Percentiles rank a stretch among this genome's conserved stretches.
phyloP scores from a whole-genome alignment of 495 filamentous ascomycete genomes.

The Aspergillus nanangensis region DNA sequence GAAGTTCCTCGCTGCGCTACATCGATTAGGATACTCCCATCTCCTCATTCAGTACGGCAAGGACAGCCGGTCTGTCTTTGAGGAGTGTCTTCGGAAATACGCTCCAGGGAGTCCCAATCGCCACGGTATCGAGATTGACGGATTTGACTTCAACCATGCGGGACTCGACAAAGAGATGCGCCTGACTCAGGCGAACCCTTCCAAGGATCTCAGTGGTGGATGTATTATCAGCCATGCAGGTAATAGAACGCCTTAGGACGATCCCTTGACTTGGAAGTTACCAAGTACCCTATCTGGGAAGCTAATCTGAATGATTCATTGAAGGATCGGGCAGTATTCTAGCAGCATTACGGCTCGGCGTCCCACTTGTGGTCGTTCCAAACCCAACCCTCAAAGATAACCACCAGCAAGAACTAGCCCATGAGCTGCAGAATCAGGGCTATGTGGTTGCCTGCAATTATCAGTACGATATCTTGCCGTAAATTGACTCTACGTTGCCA shows the following conservation, averaged over 20 bases:
- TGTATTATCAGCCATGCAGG: constrained; percentile 90
- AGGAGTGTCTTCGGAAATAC: constrained; percentile 24
- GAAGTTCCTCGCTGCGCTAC: constrained; percentile 55
- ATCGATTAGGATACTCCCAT: constrained; percentile 52
- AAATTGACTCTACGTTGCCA: background rate
- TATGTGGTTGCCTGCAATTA: constrained; percentile 60
- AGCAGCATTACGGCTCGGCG: constrained; percentile 62
- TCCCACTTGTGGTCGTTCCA: constrained; percentile 79
- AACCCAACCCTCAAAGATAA: constrained; percentile 82
- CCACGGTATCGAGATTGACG: constrained; percentile 48
- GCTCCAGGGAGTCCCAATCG: constrained; percentile 11
- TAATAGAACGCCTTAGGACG: constrained; percentile 26
- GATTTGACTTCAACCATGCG: constrained; percentile 61
- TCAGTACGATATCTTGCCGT: constrained; percentile 6
- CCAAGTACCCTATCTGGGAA: too few species aligned
- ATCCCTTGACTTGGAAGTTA: too few species aligned
- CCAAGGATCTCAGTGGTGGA: constrained; percentile 41
- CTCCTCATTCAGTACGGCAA: constrained; percentile 76
- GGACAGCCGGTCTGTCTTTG: constrained; percentile 43
- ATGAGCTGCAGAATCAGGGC: constrained; percentile 61
- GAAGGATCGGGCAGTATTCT: constrained; percentile 87
- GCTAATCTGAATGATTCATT: constrained; percentile 4
- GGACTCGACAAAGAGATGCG: constrained; percentile 56
- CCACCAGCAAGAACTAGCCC: constrained; percentile 84
- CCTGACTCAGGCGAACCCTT: constrained; percentile 32